Evolutionary conservation across 345 rosid genomes (phyloP).

Genomic region (Arabis hirsuta): DNA sequence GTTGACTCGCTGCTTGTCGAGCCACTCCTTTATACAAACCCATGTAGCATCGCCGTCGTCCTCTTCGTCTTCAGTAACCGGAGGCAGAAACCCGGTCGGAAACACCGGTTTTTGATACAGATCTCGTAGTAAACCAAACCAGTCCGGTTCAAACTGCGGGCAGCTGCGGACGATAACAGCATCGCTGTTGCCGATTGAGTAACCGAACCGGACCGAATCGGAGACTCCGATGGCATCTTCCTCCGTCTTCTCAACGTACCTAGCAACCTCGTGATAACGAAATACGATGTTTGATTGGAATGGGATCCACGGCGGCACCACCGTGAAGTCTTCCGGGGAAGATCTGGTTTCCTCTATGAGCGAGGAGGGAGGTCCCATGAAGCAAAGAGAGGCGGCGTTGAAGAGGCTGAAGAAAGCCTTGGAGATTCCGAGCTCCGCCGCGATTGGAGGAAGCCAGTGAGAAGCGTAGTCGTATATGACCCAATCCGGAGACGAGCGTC

Average conservation of each 20-base stretch:
- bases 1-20: slow-evolving; percentile 41
- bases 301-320: slow-evolving; percentile 53
- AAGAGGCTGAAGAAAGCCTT: slow-evolving; percentile 49
- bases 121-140: slow-evolving; percentile 49
- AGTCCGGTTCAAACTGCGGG: slow-evolving; percentile 55
- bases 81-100: slow-evolving; percentile 58
- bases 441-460: slow-evolving; percentile 54
- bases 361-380: slow-evolving; percentile 43
- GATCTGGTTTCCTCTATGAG: slow-evolving; percentile 30
- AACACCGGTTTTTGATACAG: slow-evolving; percentile 47
- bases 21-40: slow-evolving; percentile 48
- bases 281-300: slow-evolving; percentile 47
- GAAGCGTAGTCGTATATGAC: slow-evolving; percentile 55
- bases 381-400: slow-evolving; percentile 42
- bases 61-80: slow-evolving; percentile 8
- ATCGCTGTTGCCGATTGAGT: slow-evolving; percentile 46
- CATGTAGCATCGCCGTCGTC: slow-evolving; percentile 33
- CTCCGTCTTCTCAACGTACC: slow-evolving; percentile 49
- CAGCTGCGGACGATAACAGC: slow-evolving; percentile 50
- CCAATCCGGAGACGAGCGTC: slow-evolving; percentile 47
- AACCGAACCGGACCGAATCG: slow-evolving; percentile 52
- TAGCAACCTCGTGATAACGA: slow-evolving; percentile 49
- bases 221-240: slow-evolving; percentile 49
- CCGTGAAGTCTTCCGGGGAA: slow-evolving; percentile 53
- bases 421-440: slow-evolving; percentile 41